These are phyloP conservation scores for Ustilago curta DNA, from an alignment of 1,284 basidiomycete species.

Conservation along the genomic window DNA sequence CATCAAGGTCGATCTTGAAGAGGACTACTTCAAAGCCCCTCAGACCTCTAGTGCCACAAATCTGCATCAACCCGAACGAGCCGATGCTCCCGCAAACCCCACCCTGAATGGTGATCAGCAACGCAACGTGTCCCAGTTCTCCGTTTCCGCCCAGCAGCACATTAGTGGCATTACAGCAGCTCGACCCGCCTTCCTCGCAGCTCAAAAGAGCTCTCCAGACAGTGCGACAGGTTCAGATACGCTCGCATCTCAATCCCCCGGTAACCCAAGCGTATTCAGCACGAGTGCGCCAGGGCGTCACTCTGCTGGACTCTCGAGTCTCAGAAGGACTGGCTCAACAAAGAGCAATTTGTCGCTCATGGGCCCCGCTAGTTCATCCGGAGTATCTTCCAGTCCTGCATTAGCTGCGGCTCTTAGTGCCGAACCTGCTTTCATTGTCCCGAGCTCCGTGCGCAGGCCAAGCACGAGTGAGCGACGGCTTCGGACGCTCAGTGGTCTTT, in stretches of 20 bases:
- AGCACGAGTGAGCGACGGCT: slow-evolving; percentile 51
- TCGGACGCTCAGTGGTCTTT: slow-evolving; percentile 35
- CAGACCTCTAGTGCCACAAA: slow-evolving; percentile 5
- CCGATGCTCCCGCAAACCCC: background rate
- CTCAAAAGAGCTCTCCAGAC: slow-evolving; percentile 23
- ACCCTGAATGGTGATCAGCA: background rate
- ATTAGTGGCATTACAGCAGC: slow-evolving; percentile 47
- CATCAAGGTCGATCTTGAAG: slow-evolving; percentile 53
- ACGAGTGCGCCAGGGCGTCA: slow-evolving; percentile 45
- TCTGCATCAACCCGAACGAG: background rate
- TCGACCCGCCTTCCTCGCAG: slow-evolving; percentile 24
- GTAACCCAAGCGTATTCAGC: slow-evolving; percentile 53
- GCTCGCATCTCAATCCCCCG: slow-evolving; percentile 37
- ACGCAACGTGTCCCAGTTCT: background rate
- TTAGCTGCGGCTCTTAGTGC: slow-evolving; percentile 46
- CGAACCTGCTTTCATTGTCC: slow-evolving; percentile 55
- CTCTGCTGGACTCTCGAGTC: slow-evolving; percentile 57
- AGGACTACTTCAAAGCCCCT: slow-evolving; percentile 54
- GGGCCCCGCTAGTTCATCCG: slow-evolving; percentile 13
- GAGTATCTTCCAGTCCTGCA: slow-evolving; percentile 43
- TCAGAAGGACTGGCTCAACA: slow-evolving; percentile 45
- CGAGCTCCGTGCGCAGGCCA: slow-evolving; percentile 32
- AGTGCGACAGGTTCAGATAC: slow-evolving; percentile 11
- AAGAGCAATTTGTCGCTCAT: slow-evolving; percentile 30
- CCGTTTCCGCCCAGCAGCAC: slow-evolving; percentile 20